These are phyloP conservation scores for Acephala macrosclerotiorum DNA, from an alignment of 2,329 filamentous ascomycete species.

Conservation along the genomic window DNA sequence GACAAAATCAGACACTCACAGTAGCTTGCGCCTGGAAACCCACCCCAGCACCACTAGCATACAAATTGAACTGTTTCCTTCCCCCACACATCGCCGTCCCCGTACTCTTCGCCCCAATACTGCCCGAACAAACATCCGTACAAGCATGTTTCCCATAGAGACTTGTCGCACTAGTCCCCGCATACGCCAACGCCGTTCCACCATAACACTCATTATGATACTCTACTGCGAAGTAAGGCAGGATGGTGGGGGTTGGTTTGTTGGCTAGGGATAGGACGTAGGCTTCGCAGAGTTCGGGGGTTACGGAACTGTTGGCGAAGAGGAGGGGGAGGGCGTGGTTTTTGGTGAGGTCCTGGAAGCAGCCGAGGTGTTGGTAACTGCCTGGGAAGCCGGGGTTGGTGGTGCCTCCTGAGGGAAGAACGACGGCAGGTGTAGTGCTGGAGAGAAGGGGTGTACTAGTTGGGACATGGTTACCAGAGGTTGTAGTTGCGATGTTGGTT, in stretches of 20 bases:
- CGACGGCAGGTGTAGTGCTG: background rate
- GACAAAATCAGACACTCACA: background rate
- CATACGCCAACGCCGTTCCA: constrained; percentile 4
- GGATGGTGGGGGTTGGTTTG: constrained; percentile 16
- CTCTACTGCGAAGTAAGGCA: constrained; percentile 18
- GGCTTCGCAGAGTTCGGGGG: constrained; percentile 14
- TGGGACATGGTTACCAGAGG: background rate
- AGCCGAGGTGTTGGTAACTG: background rate
- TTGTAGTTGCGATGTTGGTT: background rate
- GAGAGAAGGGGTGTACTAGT: background rate
- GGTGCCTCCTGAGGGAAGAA: background rate
- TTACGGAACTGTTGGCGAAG: constrained; percentile 15
- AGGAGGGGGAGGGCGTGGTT: constrained; percentile 16
- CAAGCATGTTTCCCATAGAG: constrained; percentile 11
- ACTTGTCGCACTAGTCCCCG: background rate
- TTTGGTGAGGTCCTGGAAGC: constrained; percentile 10
- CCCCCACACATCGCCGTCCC: constrained; percentile 18
- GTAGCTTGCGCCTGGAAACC: background rate
- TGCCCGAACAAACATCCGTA: constrained; percentile 15
- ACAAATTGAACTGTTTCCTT: constrained; percentile 17
- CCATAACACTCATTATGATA: constrained; percentile 15
- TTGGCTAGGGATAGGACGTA: constrained; percentile 10
- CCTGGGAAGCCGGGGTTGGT: too few species aligned
- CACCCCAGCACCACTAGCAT: constrained; percentile 2
- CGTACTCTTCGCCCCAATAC: constrained; percentile 6